Evolutionary conservation across 768 basidiomycete species (phyloP).

Genomic region (Hemileccinum impolitum): DNA sequence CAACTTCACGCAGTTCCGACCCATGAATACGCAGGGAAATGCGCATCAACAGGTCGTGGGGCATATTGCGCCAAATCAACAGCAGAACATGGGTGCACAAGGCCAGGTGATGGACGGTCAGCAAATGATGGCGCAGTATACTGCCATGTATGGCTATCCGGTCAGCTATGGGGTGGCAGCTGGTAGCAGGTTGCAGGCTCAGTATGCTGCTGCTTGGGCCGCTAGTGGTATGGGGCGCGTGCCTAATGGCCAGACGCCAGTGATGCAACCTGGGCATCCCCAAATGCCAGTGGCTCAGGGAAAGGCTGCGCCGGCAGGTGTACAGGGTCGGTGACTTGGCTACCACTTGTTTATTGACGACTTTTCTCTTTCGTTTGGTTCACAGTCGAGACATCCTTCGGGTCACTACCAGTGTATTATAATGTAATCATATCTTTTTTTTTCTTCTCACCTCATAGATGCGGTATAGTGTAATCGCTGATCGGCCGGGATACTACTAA

Average conservation of each 20-base stretch:
- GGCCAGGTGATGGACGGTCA: constrained; percentile 25
- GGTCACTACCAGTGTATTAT: constrained; percentile 16
- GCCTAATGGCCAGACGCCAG: constrained; percentile 25
- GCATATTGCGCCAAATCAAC: constrained; percentile 27
- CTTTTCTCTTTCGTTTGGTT: constrained; percentile 1
- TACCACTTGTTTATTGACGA: constrained; percentile 5
- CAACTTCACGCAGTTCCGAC: constrained; percentile 35
- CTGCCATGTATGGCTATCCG: constrained; percentile 26
- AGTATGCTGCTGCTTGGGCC: constrained; percentile 25
- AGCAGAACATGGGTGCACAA: constrained; percentile 26
- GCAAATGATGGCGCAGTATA: constrained; percentile 29
- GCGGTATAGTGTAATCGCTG: constrained; percentile 9
- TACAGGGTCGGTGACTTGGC: constrained; percentile 32
- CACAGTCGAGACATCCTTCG: constrained; percentile 7
- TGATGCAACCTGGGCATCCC: constrained; percentile 28
- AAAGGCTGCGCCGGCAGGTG: constrained; percentile 32
- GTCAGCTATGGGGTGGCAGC: constrained; percentile 19
- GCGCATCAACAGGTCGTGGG: constrained; percentile 24
- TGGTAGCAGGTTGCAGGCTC: constrained; percentile 15
- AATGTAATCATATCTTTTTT: neutral
- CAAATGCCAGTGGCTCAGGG: constrained; percentile 31
- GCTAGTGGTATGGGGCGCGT: constrained; percentile 15
- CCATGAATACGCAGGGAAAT: constrained; percentile 26
- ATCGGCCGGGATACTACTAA: constrained; percentile 21
- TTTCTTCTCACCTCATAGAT: neutral